phyloP scores from a whole-genome alignment of 176 grass and related monocot species.

The Raddia distichophylla region DNA sequence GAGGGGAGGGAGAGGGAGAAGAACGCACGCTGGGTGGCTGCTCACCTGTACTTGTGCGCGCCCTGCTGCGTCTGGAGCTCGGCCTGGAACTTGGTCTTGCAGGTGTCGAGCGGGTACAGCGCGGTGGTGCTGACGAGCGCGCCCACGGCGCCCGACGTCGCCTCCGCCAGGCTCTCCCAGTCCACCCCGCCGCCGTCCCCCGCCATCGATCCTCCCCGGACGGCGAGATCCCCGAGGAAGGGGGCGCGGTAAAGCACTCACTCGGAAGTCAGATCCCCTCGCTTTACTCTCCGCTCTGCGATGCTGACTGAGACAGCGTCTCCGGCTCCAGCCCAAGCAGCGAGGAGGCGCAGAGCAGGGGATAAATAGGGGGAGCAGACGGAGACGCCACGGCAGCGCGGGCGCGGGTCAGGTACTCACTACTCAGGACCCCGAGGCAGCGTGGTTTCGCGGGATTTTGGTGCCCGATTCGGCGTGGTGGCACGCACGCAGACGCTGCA shows the following conservation, averaged over 20 bases:
- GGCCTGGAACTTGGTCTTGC: constrained; percentile 97
- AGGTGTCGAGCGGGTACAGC: constrained; percentile 96
- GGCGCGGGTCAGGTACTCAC: too few relatives aligned
- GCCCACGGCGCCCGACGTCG: constrained; percentile 89
- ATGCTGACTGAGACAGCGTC: background rate
- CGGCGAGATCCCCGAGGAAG: background rate
- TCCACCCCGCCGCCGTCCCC: constrained; percentile 55
- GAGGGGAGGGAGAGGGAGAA: background rate
- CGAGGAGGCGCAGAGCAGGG: too few relatives aligned
- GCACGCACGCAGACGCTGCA: too few relatives aligned
- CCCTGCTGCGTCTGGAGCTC: constrained; percentile 73
- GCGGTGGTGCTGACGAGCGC: constrained; percentile 90
- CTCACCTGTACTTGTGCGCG: constrained; percentile 80
- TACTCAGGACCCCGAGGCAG: background rate
- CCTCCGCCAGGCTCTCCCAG: constrained; percentile 96
- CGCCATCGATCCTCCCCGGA: constrained; percentile 12
- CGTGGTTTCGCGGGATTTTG: too few relatives aligned
- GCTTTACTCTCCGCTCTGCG: background rate
- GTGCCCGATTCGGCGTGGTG: background rate
- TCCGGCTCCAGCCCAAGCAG: background rate
- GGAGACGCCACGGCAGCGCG: background rate
- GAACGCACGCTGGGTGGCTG: background rate
- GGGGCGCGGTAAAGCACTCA: too few relatives aligned
- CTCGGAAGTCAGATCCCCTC: background rate
- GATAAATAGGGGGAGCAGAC: background rate